Conservation (phyloP, 1,284 basidiomycete species). For the Sporisorium scitamineum region DNA sequence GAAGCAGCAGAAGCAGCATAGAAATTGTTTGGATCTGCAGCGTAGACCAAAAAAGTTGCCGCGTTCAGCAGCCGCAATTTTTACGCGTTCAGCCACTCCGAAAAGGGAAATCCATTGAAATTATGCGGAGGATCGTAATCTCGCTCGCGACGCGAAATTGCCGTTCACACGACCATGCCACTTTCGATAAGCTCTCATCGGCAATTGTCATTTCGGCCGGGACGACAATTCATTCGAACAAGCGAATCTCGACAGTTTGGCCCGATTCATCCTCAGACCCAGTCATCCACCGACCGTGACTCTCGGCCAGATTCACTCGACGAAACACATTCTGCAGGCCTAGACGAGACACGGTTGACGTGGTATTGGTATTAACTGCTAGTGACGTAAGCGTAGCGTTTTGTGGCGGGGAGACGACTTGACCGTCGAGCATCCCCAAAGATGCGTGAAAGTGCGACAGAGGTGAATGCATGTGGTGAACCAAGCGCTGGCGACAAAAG, state of each 20-base stretch:
- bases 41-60: not conserved
- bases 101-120: constrained; percentile 4
- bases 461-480: constrained; percentile 21
- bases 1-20: constrained; percentile 7
- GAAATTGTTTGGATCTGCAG: constrained; percentile 31
- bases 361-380: constrained; percentile 45
- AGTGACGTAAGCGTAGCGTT: constrained; percentile 20
- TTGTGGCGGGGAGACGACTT: not conserved
- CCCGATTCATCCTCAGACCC: not conserved
- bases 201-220: constrained; percentile 8
- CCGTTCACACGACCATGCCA: constrained; percentile 22
- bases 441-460: constrained; percentile 26
- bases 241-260: not conserved
- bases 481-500: constrained; percentile 27
- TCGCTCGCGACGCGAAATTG: constrained; percentile 6
- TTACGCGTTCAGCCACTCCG: constrained; percentile 14
- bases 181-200: not conserved
- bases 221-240: not conserved
- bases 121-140: constrained; percentile 8
- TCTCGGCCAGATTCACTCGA: not conserved
- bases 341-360: constrained; percentile 38
- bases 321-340: not conserved
- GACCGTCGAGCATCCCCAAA: not conserved
- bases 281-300: no score
- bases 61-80: not conserved